phyloP scores from a whole-genome alignment of 2,329 filamentous ascomycete species.

The Thermoascus crustaceus region DNA sequence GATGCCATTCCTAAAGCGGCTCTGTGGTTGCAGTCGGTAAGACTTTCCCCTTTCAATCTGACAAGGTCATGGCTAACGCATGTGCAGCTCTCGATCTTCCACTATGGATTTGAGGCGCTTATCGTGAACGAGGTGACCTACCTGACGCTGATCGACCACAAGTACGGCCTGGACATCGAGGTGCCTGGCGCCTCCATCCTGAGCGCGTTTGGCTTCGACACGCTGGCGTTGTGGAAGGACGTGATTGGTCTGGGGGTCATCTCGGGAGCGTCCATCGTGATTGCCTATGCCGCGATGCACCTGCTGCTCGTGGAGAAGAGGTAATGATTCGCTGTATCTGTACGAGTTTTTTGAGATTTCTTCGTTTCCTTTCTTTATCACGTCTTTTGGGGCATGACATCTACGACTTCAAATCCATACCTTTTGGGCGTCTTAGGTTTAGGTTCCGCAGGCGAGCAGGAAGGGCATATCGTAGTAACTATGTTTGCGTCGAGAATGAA shows the following conservation, averaged over 20 bases:
- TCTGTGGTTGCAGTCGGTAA: constrained; percentile 76
- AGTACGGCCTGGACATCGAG: constrained; percentile 93
- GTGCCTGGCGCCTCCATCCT: constrained; percentile 91
- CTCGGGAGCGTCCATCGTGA: constrained; percentile 70
- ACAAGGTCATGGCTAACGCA: not conserved
- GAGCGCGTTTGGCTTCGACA: constrained; percentile 90
- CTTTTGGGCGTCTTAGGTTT: no score
- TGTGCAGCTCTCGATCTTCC: constrained; percentile 78
- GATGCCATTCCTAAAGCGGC: constrained; percentile 80
- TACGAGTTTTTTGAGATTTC: constrained; percentile 3
- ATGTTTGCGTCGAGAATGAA: no score
- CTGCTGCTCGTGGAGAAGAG: constrained; percentile 83
- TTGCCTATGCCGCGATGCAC: constrained; percentile 92
- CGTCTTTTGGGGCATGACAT: no score
- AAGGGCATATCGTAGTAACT: no score
- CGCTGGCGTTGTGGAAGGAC: constrained; percentile 76
- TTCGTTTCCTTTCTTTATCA: no score
- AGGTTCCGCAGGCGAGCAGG: no score
- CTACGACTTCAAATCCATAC: no score
- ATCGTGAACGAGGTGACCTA: constrained; percentile 96
- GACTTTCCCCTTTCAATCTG: constrained; percentile 19
- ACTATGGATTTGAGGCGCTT: constrained; percentile 91
- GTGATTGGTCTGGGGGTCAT: constrained; percentile 74
- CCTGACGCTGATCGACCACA: constrained; percentile 81
- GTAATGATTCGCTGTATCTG: constrained; percentile 33